Percentiles rank a stretch among this genome's conserved stretches.
Evolutionary conservation across 2,329 filamentous ascomycete genomes (phyloP).

Genomic region (Aspergillus texensis): DNA sequence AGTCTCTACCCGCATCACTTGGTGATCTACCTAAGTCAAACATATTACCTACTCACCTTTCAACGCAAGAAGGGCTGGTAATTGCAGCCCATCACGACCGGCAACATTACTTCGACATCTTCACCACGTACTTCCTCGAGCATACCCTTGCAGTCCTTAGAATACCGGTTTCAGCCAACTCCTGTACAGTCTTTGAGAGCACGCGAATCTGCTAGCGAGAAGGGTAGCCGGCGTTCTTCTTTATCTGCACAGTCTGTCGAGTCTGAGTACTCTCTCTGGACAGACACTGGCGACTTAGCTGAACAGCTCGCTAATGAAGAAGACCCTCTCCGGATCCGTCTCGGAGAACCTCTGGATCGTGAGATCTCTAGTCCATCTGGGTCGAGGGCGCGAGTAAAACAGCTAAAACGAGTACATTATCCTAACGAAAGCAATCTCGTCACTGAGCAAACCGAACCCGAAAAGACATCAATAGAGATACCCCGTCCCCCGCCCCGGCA

Average conservation of each 20-base stretch:
- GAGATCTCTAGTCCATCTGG: slow-evolving; percentile 53
- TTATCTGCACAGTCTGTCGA: slow-evolving; percentile 54
- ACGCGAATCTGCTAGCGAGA: slow-evolving; percentile 49
- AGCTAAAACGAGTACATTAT: slow-evolving; percentile 72
- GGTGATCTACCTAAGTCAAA: slow-evolving; percentile 10
- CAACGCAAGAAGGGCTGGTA: slow-evolving; percentile 63
- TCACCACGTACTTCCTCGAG: slow-evolving; percentile 69
- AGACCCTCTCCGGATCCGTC: slow-evolving; percentile 74
- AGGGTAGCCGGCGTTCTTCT: slow-evolving; percentile 57
- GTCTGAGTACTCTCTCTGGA: slow-evolving; percentile 81
- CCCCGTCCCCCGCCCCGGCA: slow-evolving; percentile 67
- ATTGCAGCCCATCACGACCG: slow-evolving; percentile 71
- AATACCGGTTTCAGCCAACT: slow-evolving; percentile 38
- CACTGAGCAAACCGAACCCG: slow-evolving; percentile 38
- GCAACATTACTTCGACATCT: slow-evolving; percentile 80
- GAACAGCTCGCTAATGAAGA: slow-evolving; percentile 84
- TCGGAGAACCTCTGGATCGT: slow-evolving; percentile 67
- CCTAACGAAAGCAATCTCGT: slow-evolving; percentile 50
- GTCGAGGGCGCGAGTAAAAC: slow-evolving; percentile 38
- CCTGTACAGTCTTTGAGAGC: slow-evolving; percentile 39
- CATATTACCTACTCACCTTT: background rate
- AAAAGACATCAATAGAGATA: slow-evolving; percentile 65
- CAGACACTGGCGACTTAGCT: slow-evolving; percentile 90
- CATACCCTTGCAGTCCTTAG: slow-evolving; percentile 82
- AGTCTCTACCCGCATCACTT: slow-evolving; percentile 5